These are phyloP conservation scores for Tricholoma matsutake DNA, from an alignment of 768 basidiomycete genomes.

Conservation along the genomic window DNA sequence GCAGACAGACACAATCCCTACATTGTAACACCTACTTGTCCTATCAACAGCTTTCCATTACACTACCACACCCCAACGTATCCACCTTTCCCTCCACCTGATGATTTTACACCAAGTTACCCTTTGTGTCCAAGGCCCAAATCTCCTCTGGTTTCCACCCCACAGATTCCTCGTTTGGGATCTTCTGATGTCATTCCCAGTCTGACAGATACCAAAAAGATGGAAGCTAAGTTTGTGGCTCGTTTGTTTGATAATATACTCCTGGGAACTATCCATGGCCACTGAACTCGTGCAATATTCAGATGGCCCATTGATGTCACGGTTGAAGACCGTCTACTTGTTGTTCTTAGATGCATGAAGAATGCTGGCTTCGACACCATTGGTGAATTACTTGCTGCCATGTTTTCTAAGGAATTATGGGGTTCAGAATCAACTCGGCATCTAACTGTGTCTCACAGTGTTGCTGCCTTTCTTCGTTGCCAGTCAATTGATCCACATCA, in stretches of 20 bases:
- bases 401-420: not conserved
- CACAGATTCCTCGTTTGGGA: not conserved
- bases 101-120: not conserved
- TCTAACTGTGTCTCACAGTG: not conserved
- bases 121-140: not conserved
- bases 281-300: not conserved
- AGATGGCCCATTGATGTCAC: conserved; percentile 1
- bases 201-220: not conserved
- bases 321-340: not conserved
- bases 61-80: too few species aligned
- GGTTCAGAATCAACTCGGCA: not conserved
- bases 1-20: too few species aligned
- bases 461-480: conserved; percentile 1
- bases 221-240: not conserved
- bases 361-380: not conserved
- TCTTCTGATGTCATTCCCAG: not conserved
- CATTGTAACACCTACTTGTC: too few species aligned
- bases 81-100: too few species aligned
- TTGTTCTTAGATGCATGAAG: conserved; percentile 1
- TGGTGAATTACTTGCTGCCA: not conserved
- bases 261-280: too few species aligned
- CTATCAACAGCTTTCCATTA: too few species aligned
- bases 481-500: not conserved
- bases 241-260: not conserved
- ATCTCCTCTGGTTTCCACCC: not conserved